A percentile compares a stretch with the other conserved stretches of the same genome.
Evolutionary conservation across 1,284 basidiomycete genomes (phyloP).

Genomic region (Fomes fomentarius): DNA sequence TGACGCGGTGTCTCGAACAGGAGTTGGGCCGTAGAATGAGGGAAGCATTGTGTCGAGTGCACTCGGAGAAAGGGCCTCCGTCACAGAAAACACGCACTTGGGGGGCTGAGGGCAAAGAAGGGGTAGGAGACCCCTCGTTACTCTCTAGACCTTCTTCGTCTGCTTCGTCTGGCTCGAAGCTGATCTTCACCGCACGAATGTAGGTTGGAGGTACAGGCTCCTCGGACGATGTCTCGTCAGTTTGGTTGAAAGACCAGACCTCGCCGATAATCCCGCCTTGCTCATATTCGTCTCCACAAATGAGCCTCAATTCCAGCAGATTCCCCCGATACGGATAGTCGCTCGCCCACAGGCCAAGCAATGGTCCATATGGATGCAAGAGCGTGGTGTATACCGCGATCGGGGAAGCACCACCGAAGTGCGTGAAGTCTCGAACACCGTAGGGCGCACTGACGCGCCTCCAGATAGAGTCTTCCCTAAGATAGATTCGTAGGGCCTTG

Average conservation of each 20-base stretch:
- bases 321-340: conserved; percentile 28
- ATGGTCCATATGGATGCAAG: conserved; percentile 26
- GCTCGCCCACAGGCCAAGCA: conserved; percentile 31
- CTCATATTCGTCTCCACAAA: conserved; percentile 19
- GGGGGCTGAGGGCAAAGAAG: too few relatives aligned
- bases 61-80: background rate
- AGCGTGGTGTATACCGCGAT: conserved; percentile 26
- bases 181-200: conserved; percentile 24
- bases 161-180: conserved; percentile 11
- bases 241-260: conserved; percentile 24
- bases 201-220: conserved; percentile 16
- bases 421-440: conserved; percentile 21
- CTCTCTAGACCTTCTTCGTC: background rate
- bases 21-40: conserved; percentile 17
- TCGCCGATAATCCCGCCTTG: conserved; percentile 30
- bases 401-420: conserved; percentile 21
- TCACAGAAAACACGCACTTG: conserved; percentile 9
- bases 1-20: conserved; percentile 19
- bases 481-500: conserved; percentile 15
- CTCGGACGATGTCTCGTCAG: background rate
- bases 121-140: too few relatives aligned
- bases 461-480: conserved; percentile 26
- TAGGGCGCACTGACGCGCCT: conserved; percentile 19
- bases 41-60: conserved; percentile 7
- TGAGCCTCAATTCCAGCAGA: conserved; percentile 29